These are phyloP conservation scores for Fusarium pseudonygamai DNA, from an alignment of 2,329 filamentous ascomycete species.

Conservation along the genomic window DNA sequence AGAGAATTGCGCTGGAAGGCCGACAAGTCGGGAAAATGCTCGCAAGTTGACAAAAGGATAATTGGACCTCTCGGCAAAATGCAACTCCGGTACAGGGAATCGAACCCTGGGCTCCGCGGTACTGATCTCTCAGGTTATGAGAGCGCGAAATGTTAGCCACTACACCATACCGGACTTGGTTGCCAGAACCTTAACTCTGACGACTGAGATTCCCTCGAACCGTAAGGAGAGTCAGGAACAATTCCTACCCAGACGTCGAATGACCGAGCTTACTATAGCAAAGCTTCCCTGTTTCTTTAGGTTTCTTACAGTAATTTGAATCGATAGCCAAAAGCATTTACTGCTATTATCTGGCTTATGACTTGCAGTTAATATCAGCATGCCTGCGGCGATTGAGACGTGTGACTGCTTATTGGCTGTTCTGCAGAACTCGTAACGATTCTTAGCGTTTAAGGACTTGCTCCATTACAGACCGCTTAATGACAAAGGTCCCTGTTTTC, in stretches of 20 bases:
- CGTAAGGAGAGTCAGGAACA: background rate
- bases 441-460: background rate
- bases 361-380: background rate
- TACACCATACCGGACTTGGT: slow-evolving; percentile 46
- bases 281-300: background rate
- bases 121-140: slow-evolving; percentile 41
- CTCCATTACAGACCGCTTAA: background rate
- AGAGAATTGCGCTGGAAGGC: background rate
- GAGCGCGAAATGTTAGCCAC: slow-evolving; percentile 48
- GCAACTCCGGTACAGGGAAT: slow-evolving; percentile 42
- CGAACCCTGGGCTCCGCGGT: slow-evolving; percentile 43
- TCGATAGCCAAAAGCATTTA: background rate
- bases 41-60: too few relatives aligned
- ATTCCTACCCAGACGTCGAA: background rate
- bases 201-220: background rate
- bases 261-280: background rate
- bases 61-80: background rate
- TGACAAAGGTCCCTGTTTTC: background rate
- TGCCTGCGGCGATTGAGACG: background rate
- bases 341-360: background rate
- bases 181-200: background rate
- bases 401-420: background rate
- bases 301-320: too few relatives aligned
- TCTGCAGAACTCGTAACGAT: background rate
- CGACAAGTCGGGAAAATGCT: too few relatives aligned